Evolutionary conservation across 1,284 basidiomycete genomes (phyloP), one percentile per base, ranked within the genome.

Genomic region (Marasmius fiardii): DNA sequence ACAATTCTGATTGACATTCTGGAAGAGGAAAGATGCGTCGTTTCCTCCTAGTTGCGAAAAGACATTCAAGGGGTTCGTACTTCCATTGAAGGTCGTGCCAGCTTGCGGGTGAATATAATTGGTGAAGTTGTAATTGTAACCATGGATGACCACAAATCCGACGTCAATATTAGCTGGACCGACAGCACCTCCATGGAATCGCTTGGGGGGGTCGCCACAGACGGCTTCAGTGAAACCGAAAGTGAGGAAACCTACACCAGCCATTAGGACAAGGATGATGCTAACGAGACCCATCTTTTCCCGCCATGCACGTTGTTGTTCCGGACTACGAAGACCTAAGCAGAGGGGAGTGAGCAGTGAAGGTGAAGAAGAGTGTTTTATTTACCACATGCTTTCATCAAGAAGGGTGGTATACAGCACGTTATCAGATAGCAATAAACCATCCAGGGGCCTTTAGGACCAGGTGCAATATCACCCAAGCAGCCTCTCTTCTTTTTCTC

Each of bases 141-240:
- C 97, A 68, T 99, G 91, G 65, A 98, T 92, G 68, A 97, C 86
- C 62, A 98, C 87, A 11, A 93, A 95, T 39, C 82, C 85, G 39
- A 82, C 87, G 56, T 86, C 85, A 62, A 96, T 89, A 49, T 74
- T 74, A 20, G 58, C 52, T 44, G 82, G 84, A 58, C 87, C 85
- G 59, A 95, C 87, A 20, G 79, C 76, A 43, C 93, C 94, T 48
- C 88, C 83, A 61, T 88, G 85, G 76, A 84, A 95, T 16, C 93
- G 86, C 53, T 88, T 85, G 28, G 88, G 80, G 20, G 92, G 90
- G 43, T 78, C 88, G 37, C 94, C 93, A 71, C 96, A 99, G 34
- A 99, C 95, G 52, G 88, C 77, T 67, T 95, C 85, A 3, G 95
- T 98, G 78, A 99, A 99, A n/a, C 97, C 96, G 74, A 99, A 99